A percentile compares a stretch with the other conserved stretches of the same genome.
phyloP scores from a whole-genome alignment of 768 basidiomycete genomes.

The Pleurotus citrinopileatus region DNA sequence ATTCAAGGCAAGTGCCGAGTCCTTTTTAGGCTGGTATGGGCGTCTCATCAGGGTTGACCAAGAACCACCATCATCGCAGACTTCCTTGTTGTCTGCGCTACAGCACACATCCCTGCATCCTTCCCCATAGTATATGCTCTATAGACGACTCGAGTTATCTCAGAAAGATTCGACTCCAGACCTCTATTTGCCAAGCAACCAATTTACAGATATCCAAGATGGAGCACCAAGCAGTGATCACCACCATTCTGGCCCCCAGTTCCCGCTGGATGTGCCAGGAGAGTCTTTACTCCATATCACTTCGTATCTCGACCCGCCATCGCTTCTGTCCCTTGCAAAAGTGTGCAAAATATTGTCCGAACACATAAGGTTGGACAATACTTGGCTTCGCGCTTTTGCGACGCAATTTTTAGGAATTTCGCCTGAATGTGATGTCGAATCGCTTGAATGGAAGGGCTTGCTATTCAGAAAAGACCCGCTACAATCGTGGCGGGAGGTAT shows the following conservation, averaged over 20 bases:
- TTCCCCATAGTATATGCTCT: conserved; percentile 6
- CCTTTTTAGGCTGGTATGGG: not conserved
- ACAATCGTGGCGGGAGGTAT: conserved; percentile 69
- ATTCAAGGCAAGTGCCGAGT: not conserved
- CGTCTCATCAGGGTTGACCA: not conserved
- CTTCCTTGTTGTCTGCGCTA: conserved; percentile 6
- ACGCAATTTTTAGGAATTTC: conserved; percentile 63
- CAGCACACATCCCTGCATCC: not conserved
- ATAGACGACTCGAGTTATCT: conserved; percentile 7
- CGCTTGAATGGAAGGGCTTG: conserved; percentile 36
- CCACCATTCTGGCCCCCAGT: conserved; percentile 12
- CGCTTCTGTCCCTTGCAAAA: conserved; percentile 54
- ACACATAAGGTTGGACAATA: conserved; percentile 76
- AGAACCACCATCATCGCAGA: conserved; percentile 8
- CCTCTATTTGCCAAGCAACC: conserved; percentile 3
- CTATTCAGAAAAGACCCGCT: conserved; percentile 52
- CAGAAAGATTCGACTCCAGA: conserved; percentile 7
- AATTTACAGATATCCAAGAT: conserved; percentile 2
- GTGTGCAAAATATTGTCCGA: conserved; percentile 51
- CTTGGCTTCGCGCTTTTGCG: conserved; percentile 76
- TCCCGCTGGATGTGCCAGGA: conserved; percentile 54
- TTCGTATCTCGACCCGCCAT: conserved; percentile 62
- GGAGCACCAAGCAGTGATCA: not conserved
- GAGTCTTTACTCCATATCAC: conserved; percentile 80
- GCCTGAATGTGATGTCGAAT: conserved; percentile 57